phyloP scores from a whole-genome alignment of 2,329 filamentous ascomycete genomes.

The Cadophora sp. region DNA sequence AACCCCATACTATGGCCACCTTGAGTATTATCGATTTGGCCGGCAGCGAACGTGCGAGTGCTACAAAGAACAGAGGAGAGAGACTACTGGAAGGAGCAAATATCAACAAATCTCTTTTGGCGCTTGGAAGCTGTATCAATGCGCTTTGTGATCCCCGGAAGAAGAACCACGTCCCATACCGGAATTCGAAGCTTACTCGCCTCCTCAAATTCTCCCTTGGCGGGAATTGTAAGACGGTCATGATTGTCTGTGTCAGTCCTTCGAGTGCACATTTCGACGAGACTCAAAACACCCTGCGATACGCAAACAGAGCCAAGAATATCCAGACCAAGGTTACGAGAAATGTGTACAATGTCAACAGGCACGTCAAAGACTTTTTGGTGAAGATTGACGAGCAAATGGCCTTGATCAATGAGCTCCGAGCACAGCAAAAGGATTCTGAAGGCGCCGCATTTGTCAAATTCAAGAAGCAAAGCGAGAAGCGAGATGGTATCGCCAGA shows the following conservation, averaged over 20 bases:
- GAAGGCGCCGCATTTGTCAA: conserved; percentile 84
- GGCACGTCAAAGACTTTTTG: conserved; percentile 98
- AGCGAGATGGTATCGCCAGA: conserved; percentile 75
- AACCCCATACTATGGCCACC: conserved; percentile 97
- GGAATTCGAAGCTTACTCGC: conserved; percentile 96
- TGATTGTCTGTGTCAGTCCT: conserved; percentile 98
- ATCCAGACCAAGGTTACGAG: conserved; percentile 99
- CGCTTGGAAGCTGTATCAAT: conserved; percentile 96
- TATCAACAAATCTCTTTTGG: conserved; percentile 98
- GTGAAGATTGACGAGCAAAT: conserved; percentile 99
- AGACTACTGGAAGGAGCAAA: conserved; percentile 93
- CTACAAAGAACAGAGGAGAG: conserved; percentile 95
- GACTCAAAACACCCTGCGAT: conserved; percentile 96
- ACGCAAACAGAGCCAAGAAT: conserved; percentile 97
- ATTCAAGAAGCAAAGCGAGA: conserved; percentile 89
- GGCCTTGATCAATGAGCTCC: conserved; percentile 93
- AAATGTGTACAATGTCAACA: conserved; percentile 98
- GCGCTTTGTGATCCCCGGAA: conserved; percentile 93
- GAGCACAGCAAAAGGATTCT: conserved; percentile 88
- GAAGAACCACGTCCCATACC: conserved; percentile 92
- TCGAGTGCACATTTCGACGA: conserved; percentile 98
- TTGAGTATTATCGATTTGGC: conserved; percentile 98
- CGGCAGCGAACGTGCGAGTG: conserved; percentile 93
- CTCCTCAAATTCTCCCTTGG: conserved; percentile 96
- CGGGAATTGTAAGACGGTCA: conserved; percentile 98